Base-by-base conservation (phyloP, 1,284 basidiomycete species). In the Cystobasidium sp. region DNA sequence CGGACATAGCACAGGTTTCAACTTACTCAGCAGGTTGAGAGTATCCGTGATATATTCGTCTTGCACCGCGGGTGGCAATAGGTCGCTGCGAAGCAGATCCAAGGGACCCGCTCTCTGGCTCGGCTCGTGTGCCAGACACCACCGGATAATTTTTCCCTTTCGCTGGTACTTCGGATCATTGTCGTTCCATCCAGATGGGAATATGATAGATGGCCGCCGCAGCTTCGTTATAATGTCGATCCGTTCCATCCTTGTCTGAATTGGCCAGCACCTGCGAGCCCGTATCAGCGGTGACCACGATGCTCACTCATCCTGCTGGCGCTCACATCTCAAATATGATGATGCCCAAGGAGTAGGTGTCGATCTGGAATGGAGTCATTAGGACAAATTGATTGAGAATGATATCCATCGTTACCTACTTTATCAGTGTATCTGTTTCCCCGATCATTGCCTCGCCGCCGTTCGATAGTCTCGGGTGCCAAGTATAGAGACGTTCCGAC, bases 401-500 rank as follows among this genome's bases (percentile, higher is more conserved):
- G 43, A 6, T 1, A 3, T 39, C 14, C 43, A 9, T n/a, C 24
- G n/a, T 4, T 6, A 16, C 70, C 22, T 39, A 73, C 70, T 24
- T 73, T 73, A 44, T 70, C 67, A 61, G 61, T 68, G 44, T 70
- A 75, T 14, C 74, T 68, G 20, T 43, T 47, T 9, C 43, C 61
- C 8, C 46, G 47, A 24, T 69, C 61, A 14, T 20, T 43, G 24
- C 24, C 55, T 43, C 41, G 16, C 12, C 72, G 75, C 1, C 73
- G 70, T 5, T 74, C 59, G 10, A 75, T 58, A 44, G 76, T 79
- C 66, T 80, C 79, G 0, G 79, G 79, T 3, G 79, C 77, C 12
- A 80, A 75, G 69, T 80, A 80, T 22, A 80, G 74, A 16, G 76
- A 77, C 0, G 79, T 80, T 0, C 79, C 79, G 51, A 80, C 79